Evolutionary conservation across 2,329 filamentous ascomycete species (phyloP).

Genomic region (Cytospora mali): DNA sequence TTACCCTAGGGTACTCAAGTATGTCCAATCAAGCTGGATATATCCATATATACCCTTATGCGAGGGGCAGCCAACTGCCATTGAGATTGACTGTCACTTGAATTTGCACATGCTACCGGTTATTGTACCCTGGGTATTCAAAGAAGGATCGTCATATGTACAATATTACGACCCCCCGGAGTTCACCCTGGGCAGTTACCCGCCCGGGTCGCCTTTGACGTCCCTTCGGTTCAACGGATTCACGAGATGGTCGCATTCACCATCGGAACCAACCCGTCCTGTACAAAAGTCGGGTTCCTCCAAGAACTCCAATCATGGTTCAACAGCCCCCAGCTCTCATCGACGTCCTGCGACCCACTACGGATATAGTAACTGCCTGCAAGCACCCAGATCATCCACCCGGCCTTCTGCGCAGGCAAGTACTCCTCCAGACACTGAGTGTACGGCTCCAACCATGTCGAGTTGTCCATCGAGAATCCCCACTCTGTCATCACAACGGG

Average conservation of each 20-base stretch:
- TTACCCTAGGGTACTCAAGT: no score
- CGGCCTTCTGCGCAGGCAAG: conserved; percentile 50
- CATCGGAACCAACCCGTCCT: conserved; percentile 45
- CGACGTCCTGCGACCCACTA: conserved; percentile 54
- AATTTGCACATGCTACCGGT: no score
- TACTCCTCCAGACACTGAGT: conserved; percentile 54
- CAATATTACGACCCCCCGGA: no score
- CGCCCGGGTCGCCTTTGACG: background rate
- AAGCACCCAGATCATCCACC: conserved; percentile 63
- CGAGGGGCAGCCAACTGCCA: no score
- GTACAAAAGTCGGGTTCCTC: conserved; percentile 48
- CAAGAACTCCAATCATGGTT: conserved; percentile 57
- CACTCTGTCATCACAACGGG: conserved; percentile 58
- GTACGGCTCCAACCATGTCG: conserved; percentile 52
- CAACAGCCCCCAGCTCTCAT: conserved; percentile 60
- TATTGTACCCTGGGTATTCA: no score
- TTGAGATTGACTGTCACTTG: no score
- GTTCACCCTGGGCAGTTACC: no score
- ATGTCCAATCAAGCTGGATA: no score
- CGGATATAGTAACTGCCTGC: conserved; percentile 61
- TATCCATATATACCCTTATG: no score
- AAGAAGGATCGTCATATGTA: background rate
- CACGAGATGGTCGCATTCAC: conserved; percentile 38
- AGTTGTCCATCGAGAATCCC: conserved; percentile 53
- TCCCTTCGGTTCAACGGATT: background rate